Conservation (phyloP, 495 filamentous ascomycete genomes). For the Penicillium chermesinum region DNA sequence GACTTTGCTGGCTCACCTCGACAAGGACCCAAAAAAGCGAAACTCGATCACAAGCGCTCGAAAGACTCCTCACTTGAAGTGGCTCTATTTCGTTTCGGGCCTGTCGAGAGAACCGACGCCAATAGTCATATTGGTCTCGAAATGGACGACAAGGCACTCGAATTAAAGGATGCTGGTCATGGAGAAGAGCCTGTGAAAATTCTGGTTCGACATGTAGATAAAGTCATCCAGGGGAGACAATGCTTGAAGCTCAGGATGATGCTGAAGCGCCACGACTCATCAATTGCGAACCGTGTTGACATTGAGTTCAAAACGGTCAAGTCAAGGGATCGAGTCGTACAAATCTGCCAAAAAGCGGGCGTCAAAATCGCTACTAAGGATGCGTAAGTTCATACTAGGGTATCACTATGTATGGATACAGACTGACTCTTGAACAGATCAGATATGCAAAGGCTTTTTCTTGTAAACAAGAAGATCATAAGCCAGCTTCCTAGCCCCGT, state of each 20-base stretch:
- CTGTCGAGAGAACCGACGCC: slow-evolving; percentile 7
- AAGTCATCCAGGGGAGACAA: slow-evolving; percentile 11
- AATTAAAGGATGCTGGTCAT: slow-evolving; percentile 4
- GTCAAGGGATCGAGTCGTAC: slow-evolving; percentile 15
- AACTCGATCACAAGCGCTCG: slow-evolving; percentile 6
- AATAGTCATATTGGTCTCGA: slow-evolving; percentile 5
- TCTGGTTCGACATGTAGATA: slow-evolving; percentile 17
- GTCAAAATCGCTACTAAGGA: slow-evolving; percentile 14
- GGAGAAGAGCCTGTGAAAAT: slow-evolving; percentile 7
- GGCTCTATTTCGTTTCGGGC: slow-evolving; percentile 21
- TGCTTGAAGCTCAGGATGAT: slow-evolving; percentile 34
- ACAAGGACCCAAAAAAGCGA: slow-evolving; percentile 14
- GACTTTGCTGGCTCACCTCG: slow-evolving; percentile 16
- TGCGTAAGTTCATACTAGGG: neutral
- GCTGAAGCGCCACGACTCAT: slow-evolving; percentile 19
- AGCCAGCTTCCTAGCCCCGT: too few relatives aligned
- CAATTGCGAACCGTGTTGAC: slow-evolving; percentile 24
- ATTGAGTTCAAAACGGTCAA: slow-evolving; percentile 24
- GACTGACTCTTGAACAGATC: neutral
- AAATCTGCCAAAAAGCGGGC: slow-evolving; percentile 6
- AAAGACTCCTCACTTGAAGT: neutral
- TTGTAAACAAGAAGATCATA: neutral
- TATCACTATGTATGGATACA: neutral
- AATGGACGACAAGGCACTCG: slow-evolving; percentile 11
- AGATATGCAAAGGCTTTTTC: neutral